Conservation (phyloP, 1,284 basidiomycete species). For the Phylloboletellus chloephorus region DNA sequence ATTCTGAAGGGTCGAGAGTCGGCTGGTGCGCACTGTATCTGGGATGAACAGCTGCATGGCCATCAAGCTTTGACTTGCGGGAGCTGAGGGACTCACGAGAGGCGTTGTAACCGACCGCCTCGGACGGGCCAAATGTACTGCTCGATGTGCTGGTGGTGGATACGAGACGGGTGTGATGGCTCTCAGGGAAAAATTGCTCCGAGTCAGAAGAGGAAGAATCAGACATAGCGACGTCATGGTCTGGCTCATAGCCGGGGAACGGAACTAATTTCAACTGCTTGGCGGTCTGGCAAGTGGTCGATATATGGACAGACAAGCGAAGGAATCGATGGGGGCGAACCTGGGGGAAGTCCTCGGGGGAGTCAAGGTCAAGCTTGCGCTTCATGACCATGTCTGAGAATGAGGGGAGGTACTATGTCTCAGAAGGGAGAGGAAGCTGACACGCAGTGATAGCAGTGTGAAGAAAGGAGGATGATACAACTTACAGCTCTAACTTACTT, state of each 20-base stretch:
- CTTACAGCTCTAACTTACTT: conserved; percentile 33
- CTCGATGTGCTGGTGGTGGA: conserved; percentile 57
- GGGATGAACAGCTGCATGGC: conserved; percentile 49
- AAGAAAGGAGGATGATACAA: conserved; percentile 20
- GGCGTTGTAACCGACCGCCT: conserved; percentile 31
- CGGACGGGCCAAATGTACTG: conserved; percentile 42
- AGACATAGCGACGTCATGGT: conserved; percentile 66
- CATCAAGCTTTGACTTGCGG: conserved; percentile 1
- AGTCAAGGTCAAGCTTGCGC: conserved; percentile 62
- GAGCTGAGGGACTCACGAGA: conserved; percentile 32
- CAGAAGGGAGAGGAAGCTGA: conserved; percentile 12
- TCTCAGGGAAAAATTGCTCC: conserved; percentile 46
- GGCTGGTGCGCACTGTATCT: conserved; percentile 58
- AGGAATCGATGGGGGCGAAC: conserved; percentile 29
- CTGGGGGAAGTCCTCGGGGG: conserved; percentile 46
- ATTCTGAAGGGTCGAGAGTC: conserved; percentile 42
- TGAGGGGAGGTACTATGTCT: conserved; percentile 23
- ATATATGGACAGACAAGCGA: conserved; percentile 18
- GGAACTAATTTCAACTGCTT: conserved; percentile 71
- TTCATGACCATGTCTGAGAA: conserved; percentile 55
- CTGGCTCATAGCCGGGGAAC: conserved; percentile 57
- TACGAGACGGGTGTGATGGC: conserved; percentile 57
- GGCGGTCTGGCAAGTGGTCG: conserved; percentile 37
- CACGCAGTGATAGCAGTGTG: conserved; percentile 21
- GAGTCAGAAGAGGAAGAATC: conserved; percentile 48